Conservation (phyloP, 192 early-diverging fungal species). For the Coemansia sp. region DNA sequence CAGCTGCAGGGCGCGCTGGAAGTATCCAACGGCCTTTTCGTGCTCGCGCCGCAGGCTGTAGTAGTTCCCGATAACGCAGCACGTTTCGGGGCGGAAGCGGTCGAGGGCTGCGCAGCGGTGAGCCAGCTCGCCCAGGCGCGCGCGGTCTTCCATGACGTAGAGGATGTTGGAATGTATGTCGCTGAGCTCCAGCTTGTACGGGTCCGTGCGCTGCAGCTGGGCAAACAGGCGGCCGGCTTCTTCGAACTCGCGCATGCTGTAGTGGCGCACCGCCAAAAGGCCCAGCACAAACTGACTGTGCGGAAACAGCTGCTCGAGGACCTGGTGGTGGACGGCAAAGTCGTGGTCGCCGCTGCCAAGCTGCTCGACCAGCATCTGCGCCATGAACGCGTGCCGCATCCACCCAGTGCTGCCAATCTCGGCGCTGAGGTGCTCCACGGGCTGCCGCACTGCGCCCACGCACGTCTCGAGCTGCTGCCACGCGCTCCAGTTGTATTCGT, state of each 20-base stretch:
- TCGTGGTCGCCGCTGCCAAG: slow-evolving; percentile 28
- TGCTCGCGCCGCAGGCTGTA: slow-evolving; percentile 77
- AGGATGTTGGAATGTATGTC: slow-evolving; percentile 89
- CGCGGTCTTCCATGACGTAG: slow-evolving; percentile 69
- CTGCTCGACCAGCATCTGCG: slow-evolving; percentile 59
- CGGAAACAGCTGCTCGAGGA: slow-evolving; percentile 56
- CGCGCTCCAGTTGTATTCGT: slow-evolving; percentile 88
- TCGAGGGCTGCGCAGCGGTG: slow-evolving; percentile 69
- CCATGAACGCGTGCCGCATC: slow-evolving; percentile 56
- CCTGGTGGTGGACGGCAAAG: slow-evolving; percentile 28
- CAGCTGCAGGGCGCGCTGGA: slow-evolving; percentile 80
- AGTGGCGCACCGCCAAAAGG: slow-evolving; percentile 60
- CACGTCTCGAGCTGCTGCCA: slow-evolving; percentile 76
- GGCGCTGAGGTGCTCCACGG: slow-evolving; percentile 15
- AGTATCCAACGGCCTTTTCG: slow-evolving; percentile 82
- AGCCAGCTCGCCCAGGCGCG: slow-evolving; percentile 75
- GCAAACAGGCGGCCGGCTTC: slow-evolving; percentile 70
- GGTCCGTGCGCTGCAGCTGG: slow-evolving; percentile 65
- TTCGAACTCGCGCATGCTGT: slow-evolving; percentile 68
- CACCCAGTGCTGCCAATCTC: slow-evolving; percentile 24
- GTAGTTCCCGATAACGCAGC: slow-evolving; percentile 86
- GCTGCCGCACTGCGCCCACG: slow-evolving; percentile 33
- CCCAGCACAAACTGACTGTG: slow-evolving; percentile 65
- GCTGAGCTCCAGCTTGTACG: slow-evolving; percentile 74
- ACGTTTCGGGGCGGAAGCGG: slow-evolving; percentile 84